Evolutionary conservation across 768 basidiomycete genomes (phyloP).

Genomic region (Termitomyces sp.): DNA sequence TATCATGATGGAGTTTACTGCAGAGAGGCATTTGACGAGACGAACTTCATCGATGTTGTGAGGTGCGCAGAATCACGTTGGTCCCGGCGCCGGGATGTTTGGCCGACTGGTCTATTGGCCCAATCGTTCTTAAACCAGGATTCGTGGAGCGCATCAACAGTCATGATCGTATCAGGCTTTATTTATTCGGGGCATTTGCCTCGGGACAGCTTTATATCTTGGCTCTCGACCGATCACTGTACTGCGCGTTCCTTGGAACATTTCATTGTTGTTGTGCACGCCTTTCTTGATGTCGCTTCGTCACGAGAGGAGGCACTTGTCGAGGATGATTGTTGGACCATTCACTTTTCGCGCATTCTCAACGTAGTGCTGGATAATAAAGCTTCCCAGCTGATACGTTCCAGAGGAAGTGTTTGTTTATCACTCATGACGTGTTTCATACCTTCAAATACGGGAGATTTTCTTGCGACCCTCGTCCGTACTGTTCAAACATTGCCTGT

Average conservation of each 20-base stretch:
- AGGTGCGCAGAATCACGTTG: slow-evolving; percentile 25
- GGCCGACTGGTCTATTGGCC: slow-evolving; percentile 20
- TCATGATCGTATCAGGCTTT: slow-evolving; percentile 35
- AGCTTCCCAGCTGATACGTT: slow-evolving; percentile 11
- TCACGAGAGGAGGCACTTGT: slow-evolving; percentile 7
- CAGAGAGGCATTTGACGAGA: slow-evolving; percentile 7
- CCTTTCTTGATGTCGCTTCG: slow-evolving; percentile 39
- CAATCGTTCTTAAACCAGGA: slow-evolving; percentile 33
- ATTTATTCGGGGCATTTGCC: slow-evolving; percentile 33
- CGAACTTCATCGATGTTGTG: slow-evolving; percentile 16
- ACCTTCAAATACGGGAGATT: slow-evolving; percentile 15
- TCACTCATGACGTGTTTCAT: slow-evolving; percentile 20
- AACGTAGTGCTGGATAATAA: slow-evolving; percentile 10
- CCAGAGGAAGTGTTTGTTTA: slow-evolving; percentile 21
- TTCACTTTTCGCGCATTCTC: slow-evolving; percentile 23
- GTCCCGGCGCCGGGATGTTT: slow-evolving; percentile 19
- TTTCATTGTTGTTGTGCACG: slow-evolving; percentile 34
- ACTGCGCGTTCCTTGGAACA: slow-evolving; percentile 18
- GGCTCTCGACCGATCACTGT: slow-evolving; percentile 32
- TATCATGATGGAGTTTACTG: slow-evolving; percentile 23
- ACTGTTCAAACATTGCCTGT: slow-evolving; percentile 20
- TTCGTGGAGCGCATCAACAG: slow-evolving; percentile 37
- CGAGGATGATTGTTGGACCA: slow-evolving; percentile 21
- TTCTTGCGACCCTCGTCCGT: slow-evolving; percentile 19
- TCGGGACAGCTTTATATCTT: slow-evolving; percentile 23